These are phyloP conservation scores for Cordia subcordata DNA, from an alignment of 257 asterid species.

Conservation along the genomic window DNA sequence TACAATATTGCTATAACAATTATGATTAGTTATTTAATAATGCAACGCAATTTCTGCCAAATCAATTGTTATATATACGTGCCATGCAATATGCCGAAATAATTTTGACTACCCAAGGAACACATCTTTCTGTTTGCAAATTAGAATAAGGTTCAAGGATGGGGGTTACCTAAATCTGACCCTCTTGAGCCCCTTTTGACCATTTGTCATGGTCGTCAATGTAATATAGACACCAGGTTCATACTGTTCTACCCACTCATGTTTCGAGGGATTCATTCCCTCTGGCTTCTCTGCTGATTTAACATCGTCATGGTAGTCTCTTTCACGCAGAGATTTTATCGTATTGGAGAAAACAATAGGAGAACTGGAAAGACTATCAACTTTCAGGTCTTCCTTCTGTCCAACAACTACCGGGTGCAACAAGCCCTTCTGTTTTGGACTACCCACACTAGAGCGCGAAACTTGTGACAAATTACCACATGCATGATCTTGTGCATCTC, in stretches of 20 bases:
- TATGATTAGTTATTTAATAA: too few species aligned
- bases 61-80: too few species aligned
- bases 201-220: conserved; percentile 21
- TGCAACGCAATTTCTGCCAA: too few species aligned
- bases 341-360: conserved; percentile 34
- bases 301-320: conserved; percentile 14
- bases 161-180: conserved; percentile 43
- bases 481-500: conserved; percentile 17
- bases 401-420: conserved; percentile 8
- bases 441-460: conserved; percentile 7
- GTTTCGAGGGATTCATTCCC: conserved; percentile 16
- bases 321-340: conserved; percentile 16
- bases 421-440: conserved; percentile 9
- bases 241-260: conserved; percentile 43
- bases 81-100: too few species aligned
- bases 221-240: conserved; percentile 44
- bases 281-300: conserved; percentile 21
- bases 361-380: conserved; percentile 25
- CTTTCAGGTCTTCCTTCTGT: conserved; percentile 19
- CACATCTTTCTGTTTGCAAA: neutral
- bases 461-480: too few species aligned
- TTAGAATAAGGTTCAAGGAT: neutral
- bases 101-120: neutral
- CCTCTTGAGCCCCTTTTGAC: conserved; percentile 35
- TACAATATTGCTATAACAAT: too few species aligned